A percentile compares a stretch with the other conserved stretches of the same genome.
Evolutionary conservation across 2,329 filamentous ascomycete genomes (phyloP).

Genomic region (Cyphellophora europaea): DNA sequence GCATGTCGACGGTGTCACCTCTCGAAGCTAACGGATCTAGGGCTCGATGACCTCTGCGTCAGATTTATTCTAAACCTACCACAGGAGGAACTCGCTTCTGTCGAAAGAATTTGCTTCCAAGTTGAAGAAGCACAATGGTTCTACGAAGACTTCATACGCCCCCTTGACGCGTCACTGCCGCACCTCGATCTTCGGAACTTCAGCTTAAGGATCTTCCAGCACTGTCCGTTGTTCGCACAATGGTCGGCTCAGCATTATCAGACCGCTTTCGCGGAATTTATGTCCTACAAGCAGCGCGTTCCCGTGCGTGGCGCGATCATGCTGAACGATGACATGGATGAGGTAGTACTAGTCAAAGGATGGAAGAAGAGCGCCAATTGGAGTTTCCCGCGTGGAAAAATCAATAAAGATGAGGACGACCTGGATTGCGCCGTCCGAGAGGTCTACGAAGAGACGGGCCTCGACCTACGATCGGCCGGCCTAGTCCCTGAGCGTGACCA

Average conservation of each 20-base stretch:
- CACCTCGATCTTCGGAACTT: constrained; percentile 79
- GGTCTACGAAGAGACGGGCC: constrained; percentile 92
- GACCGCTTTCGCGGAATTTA: constrained; percentile 80
- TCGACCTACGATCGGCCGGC: constrained; percentile 67
- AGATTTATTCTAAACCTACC: constrained; percentile 98
- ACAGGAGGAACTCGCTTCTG: constrained; percentile 76
- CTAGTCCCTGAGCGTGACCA: constrained; percentile 63
- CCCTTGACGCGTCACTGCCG: constrained; percentile 73
- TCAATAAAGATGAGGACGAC: constrained; percentile 94
- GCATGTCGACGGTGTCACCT: too few species aligned
- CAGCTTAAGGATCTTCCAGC: constrained; percentile 82
- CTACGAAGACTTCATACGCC: constrained; percentile 98
- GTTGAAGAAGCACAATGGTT: constrained; percentile 99
- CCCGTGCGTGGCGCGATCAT: constrained; percentile 91
- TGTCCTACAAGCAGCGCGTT: constrained; percentile 88
- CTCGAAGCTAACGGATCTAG: too few species aligned
- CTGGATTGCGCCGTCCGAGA: constrained; percentile 89
- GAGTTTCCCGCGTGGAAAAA: constrained; percentile 95
- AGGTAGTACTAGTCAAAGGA: constrained; percentile 85
- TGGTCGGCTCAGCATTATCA: constrained; percentile 71
- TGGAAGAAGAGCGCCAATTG: constrained; percentile 96
- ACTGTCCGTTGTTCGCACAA: constrained; percentile 77
- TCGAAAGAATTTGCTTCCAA: constrained; percentile 94
- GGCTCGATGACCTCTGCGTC: constrained; percentile 95
- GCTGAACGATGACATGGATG: constrained; percentile 89